Evolutionary conservation across 306 rosid species (phyloP).

Genomic region (Glycine latifolia): DNA sequence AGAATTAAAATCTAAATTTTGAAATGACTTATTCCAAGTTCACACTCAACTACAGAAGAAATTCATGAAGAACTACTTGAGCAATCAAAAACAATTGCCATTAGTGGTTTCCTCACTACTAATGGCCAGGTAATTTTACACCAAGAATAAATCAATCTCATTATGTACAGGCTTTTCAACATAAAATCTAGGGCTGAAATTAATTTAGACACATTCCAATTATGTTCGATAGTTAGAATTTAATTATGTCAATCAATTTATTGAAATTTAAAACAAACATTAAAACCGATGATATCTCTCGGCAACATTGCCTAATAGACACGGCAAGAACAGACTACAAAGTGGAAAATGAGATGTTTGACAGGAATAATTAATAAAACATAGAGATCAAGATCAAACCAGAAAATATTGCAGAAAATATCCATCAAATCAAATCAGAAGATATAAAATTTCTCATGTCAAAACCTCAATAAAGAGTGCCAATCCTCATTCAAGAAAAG

Average conservation of each 20-base stretch:
- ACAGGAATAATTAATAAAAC: not conserved
- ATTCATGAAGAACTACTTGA: too few relatives aligned
- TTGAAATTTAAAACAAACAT: not conserved
- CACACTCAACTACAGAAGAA: too few relatives aligned
- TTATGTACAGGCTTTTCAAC: too few relatives aligned
- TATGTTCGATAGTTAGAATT: not conserved
- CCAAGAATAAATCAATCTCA: too few relatives aligned
- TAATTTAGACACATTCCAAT: not conserved
- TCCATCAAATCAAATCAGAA: constrained; percentile 18
- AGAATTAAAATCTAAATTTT: too few relatives aligned
- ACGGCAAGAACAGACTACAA: not conserved
- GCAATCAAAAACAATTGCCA: too few relatives aligned
- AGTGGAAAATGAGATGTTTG: not conserved
- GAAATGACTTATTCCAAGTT: too few relatives aligned
- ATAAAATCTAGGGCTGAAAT: too few relatives aligned
- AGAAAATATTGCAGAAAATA: constrained; percentile 12
- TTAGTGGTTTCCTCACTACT: not conserved
- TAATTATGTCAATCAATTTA: not conserved
- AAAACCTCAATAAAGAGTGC: constrained; percentile 43
- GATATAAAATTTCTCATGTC: constrained; percentile 37
- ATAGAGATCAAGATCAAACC: not conserved
- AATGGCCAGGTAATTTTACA: too few relatives aligned
- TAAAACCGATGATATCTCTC: not conserved
- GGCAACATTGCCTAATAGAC: not conserved
- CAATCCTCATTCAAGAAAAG: constrained; percentile 40